Evolutionary conservation across 2,329 filamentous ascomycete genomes (phyloP), one percentile per base, ranked within the genome.

Genomic region (Cercospora sojina): DNA sequence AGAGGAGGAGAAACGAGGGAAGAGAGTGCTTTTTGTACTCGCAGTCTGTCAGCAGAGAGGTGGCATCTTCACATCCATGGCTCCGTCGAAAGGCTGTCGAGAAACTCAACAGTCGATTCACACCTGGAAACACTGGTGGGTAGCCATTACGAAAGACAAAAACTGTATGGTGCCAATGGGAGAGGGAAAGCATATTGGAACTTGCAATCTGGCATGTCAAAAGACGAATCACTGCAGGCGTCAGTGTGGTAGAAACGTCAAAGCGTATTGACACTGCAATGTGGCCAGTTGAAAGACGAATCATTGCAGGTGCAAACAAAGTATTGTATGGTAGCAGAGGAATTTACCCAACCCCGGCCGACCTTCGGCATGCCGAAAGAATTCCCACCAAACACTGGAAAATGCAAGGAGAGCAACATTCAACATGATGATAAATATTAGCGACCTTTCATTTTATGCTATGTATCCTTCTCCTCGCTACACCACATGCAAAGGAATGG

Each of bases 401-500:
- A 3, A 27, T 5, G 20, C 13, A 7, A 23, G 20, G 8, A 47
- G 20, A 38, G 13, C 16, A 38, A n/a, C 35, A 7, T 8, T n/a
- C 10, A 23, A 10, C 43, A 49, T 12, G 20, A 49, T 12, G 20
- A 23, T 51, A n/a, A 51, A 51, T 12, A 51, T 27, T 25, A 32
- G 8, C 18, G 10, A 35, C 9, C 10, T 35, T 35, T 35, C 16
- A 31, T 57, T 12, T 20, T 7, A 57, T 31, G 12, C 53, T 32
- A 32, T 20, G 35, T 57, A 27, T 20, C 10, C 27, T 35, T 31
- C 53, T 57, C 53, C 53, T 31, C 31, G 35, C 53, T 32, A 20
- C 53, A 32, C 31, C 53, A 35, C 53, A 57, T 23, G 53, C 53
- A 62, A 62, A 56, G 35, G 29, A 62, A 56, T 56, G 66, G 66